Conservation (phyloP, 2,329 filamentous ascomycete species). For the Clonostachys byssicola region DNA sequence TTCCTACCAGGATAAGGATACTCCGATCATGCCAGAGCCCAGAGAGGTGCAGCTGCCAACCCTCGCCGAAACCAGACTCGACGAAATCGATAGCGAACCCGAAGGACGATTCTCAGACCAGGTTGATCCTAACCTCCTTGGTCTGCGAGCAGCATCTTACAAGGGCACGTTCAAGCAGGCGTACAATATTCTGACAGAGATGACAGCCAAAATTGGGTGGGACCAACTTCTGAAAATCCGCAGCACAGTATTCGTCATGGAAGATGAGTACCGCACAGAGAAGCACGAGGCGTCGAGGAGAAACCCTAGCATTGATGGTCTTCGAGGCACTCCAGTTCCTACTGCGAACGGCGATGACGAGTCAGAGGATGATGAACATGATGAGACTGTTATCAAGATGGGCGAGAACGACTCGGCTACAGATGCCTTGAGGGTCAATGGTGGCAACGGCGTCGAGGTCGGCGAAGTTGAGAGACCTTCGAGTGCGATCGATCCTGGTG, state of each 20-base stretch:
- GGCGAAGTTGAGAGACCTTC: slow-evolving; percentile 69
- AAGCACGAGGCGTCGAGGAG: slow-evolving; percentile 64
- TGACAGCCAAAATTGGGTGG: slow-evolving; percentile 96
- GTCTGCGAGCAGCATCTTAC: slow-evolving; percentile 83
- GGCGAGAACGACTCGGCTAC: slow-evolving; percentile 18
- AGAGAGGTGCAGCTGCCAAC: slow-evolving; percentile 84
- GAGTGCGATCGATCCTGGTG: slow-evolving; percentile 71
- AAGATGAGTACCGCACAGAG: slow-evolving; percentile 94
- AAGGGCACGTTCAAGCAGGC: slow-evolving; percentile 95
- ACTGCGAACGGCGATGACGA: slow-evolving; percentile 43
- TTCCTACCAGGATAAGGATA: slow-evolving; percentile 98
- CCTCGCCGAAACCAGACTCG: slow-evolving; percentile 81
- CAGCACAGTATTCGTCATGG: slow-evolving; percentile 98
- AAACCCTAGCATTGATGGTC: slow-evolving; percentile 74
- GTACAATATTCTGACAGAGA: slow-evolving; percentile 89
- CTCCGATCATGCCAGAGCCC: slow-evolving; percentile 89
- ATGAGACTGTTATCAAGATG: slow-evolving; percentile 23
- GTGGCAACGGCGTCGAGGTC: slow-evolving; percentile 29
- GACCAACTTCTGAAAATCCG: slow-evolving; percentile 91
- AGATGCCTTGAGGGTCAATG: slow-evolving; percentile 21
- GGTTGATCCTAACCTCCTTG: slow-evolving; percentile 81
- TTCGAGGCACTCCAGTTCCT: slow-evolving; percentile 66
- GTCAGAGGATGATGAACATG: slow-evolving; percentile 24
- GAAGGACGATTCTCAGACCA: slow-evolving; percentile 77
- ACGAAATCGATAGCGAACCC: slow-evolving; percentile 93